A percentile compares a stretch with the other conserved stretches of the same genome.
phyloP scores from a whole-genome alignment of 805 yeast genomes.

The Spencermartinsiella europaea region DNA sequence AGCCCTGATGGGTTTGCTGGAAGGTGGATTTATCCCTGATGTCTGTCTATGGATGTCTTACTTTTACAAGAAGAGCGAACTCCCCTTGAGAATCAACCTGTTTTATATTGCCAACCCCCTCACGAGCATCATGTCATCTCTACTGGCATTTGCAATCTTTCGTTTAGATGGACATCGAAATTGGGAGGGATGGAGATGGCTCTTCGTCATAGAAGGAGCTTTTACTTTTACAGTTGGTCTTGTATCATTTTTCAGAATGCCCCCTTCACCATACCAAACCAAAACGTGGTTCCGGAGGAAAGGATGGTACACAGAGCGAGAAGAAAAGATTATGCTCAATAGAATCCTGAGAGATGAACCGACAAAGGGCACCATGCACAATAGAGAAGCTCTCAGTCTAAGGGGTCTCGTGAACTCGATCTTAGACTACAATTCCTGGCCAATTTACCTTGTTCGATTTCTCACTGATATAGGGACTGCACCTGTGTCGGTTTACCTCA shows the following conservation, averaged over 20 bases:
- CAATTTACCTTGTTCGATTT: constrained; percentile 47
- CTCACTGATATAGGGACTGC: constrained; percentile 36
- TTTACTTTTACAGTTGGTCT: constrained; percentile 52
- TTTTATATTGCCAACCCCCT: constrained; percentile 55
- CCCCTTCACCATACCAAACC: constrained; percentile 47
- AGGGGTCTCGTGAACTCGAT: constrained; percentile 39
- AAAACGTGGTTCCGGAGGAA: constrained; percentile 43
- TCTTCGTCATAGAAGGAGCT: constrained; percentile 60
- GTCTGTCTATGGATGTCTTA: constrained; percentile 58
- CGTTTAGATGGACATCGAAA: constrained; percentile 43
- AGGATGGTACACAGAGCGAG: constrained; percentile 53
- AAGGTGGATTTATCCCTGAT: constrained; percentile 70
- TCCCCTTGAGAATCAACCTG: constrained; percentile 52
- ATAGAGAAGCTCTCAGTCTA: constrained; percentile 47
- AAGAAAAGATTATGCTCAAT: constrained; percentile 56
- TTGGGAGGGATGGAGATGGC: constrained; percentile 58
- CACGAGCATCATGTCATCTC: constrained; percentile 42
- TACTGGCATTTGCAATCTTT: constrained; percentile 51
- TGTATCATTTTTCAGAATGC: constrained; percentile 45
- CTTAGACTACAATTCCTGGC: constrained; percentile 51
- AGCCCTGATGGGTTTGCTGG: constrained; percentile 46
- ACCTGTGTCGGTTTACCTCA: constrained; percentile 42
- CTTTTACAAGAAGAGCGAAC: constrained; percentile 56
- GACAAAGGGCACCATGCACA: constrained; percentile 58
- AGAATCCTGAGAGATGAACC: constrained; percentile 61